Evolutionary conservation across 805 yeast genomes (phyloP).

Genomic region (Starmerella bacillaris): DNA sequence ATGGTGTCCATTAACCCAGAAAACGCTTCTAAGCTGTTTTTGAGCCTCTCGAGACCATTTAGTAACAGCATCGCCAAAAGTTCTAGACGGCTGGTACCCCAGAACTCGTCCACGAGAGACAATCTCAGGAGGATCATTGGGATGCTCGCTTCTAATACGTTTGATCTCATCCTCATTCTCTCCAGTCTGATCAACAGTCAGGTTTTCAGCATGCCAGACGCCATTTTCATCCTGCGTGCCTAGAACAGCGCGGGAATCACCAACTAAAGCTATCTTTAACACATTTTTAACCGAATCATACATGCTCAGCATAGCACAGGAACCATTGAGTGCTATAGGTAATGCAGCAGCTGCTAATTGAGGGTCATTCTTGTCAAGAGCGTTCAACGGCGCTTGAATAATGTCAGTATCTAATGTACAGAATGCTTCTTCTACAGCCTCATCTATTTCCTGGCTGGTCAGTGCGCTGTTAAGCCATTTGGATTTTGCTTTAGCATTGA

Average conservation of each 20-base stretch:
- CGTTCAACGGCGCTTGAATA: constrained; percentile 55
- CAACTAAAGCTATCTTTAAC: constrained; percentile 81
- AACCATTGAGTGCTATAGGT: constrained; percentile 38
- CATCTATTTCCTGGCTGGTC: constrained; percentile 51
- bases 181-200: constrained; percentile 86
- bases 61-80: constrained; percentile 91
- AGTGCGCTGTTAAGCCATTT: constrained; percentile 33
- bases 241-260: constrained; percentile 85
- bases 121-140: constrained; percentile 44
- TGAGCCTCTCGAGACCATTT: constrained; percentile 63
- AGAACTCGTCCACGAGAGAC: constrained; percentile 60
- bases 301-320: constrained; percentile 74
- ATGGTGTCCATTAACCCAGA: constrained; percentile 53
- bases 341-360: constrained; percentile 72
- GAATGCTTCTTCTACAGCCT: constrained; percentile 65
- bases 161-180: constrained; percentile 71
- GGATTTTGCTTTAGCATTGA: constrained; percentile 32
- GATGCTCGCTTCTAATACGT: constrained; percentile 70
- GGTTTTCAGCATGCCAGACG: constrained; percentile 71
- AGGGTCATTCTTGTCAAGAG: constrained; percentile 39
- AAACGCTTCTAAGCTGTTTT: constrained; percentile 44
- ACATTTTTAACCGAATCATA: constrained; percentile 56
- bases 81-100: constrained; percentile 89
- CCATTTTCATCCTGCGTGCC: constrained; percentile 43
- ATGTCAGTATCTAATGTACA: constrained; percentile 66